These are phyloP conservation scores for Neolentinus lepideus DNA, from an alignment of 1,284 basidiomycete species.

Conservation along the genomic window DNA sequence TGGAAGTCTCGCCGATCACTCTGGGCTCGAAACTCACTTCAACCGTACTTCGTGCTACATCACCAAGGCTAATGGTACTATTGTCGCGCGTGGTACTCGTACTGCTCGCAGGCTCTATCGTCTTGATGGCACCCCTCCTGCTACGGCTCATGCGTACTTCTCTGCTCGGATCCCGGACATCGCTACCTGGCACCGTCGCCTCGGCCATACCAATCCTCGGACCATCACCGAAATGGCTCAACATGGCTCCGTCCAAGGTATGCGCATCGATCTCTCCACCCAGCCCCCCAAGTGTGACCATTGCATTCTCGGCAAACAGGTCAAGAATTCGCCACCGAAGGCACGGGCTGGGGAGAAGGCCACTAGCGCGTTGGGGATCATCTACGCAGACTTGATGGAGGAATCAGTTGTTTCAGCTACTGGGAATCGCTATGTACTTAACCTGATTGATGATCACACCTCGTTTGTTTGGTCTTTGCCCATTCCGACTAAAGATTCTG, in stretches of 20 bases:
- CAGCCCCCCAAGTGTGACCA: slow-evolving; percentile 7
- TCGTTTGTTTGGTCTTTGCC: slow-evolving; percentile 5
- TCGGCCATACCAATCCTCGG: slow-evolving; percentile 6
- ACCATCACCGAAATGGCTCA: slow-evolving; percentile 7
- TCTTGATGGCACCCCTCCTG: not conserved
- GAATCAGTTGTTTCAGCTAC: slow-evolving; percentile 2
- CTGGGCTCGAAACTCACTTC: not conserved
- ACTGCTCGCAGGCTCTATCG: slow-evolving; percentile 12
- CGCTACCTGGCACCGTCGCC: slow-evolving; percentile 7
- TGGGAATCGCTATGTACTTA: slow-evolving; percentile 6
- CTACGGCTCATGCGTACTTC: not conserved
- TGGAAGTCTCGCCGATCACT: slow-evolving; percentile 4
- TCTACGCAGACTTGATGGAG: slow-evolving; percentile 6
- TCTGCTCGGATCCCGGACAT: not conserved
- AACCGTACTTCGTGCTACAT: not conserved
- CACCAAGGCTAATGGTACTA: not conserved
- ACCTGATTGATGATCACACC: slow-evolving; percentile 8
- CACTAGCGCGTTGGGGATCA: slow-evolving; percentile 1
- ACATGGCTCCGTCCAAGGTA: slow-evolving; percentile 4
- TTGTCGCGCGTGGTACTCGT: not conserved
- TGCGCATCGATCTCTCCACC: slow-evolving; percentile 7
- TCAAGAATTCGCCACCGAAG: slow-evolving; percentile 6
- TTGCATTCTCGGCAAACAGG: slow-evolving; percentile 10
- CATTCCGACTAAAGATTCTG: not conserved
- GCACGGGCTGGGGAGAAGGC: slow-evolving; percentile 5